These are phyloP conservation scores for Leccinum uliginosum DNA, from an alignment of 768 basidiomycete species.

Conservation along the genomic window DNA sequence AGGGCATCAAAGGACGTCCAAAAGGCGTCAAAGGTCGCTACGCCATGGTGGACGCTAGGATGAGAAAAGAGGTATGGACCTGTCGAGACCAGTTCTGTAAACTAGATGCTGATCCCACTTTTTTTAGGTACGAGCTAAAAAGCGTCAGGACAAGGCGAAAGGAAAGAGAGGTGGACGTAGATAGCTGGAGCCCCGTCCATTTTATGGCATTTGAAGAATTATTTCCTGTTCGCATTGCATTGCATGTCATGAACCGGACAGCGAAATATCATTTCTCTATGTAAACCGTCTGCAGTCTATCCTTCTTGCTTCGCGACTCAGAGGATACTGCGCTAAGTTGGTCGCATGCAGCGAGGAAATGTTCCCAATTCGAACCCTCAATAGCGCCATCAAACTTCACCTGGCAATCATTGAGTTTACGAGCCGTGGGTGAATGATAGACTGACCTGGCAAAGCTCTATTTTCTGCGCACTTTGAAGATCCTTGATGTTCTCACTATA, in stretches of 20 bases:
- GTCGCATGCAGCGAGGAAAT: constrained; percentile 42
- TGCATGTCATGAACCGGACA: neutral
- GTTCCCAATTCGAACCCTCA: constrained; percentile 41
- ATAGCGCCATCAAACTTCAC: constrained; percentile 38
- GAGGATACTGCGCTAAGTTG: constrained; percentile 33
- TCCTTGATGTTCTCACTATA: constrained; percentile 49
- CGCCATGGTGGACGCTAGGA: constrained; percentile 88
- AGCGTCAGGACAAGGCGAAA: constrained; percentile 69
- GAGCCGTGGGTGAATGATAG: neutral
- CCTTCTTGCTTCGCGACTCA: constrained; percentile 23
- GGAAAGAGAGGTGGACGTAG: constrained; percentile 46
- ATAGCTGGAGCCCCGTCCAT: constrained; percentile 11
- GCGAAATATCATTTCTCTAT: constrained; percentile 7
- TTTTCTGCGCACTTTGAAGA: constrained; percentile 49
- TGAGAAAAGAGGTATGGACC: constrained; percentile 78
- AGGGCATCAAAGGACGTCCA: constrained; percentile 87
- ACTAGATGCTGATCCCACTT: constrained; percentile 2
- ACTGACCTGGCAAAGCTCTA: constrained; percentile 52
- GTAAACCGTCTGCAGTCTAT: constrained; percentile 3
- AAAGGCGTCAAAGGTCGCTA: constrained; percentile 96
- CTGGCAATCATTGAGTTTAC: constrained; percentile 30
- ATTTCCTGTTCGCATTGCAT: neutral
- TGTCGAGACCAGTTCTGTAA: neutral
- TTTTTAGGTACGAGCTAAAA: constrained; percentile 72
- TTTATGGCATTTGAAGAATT: neutral